These are phyloP conservation scores for Kuraishia ogatae DNA, from an alignment of 805 yeast genomes.

Conservation along the genomic window DNA sequence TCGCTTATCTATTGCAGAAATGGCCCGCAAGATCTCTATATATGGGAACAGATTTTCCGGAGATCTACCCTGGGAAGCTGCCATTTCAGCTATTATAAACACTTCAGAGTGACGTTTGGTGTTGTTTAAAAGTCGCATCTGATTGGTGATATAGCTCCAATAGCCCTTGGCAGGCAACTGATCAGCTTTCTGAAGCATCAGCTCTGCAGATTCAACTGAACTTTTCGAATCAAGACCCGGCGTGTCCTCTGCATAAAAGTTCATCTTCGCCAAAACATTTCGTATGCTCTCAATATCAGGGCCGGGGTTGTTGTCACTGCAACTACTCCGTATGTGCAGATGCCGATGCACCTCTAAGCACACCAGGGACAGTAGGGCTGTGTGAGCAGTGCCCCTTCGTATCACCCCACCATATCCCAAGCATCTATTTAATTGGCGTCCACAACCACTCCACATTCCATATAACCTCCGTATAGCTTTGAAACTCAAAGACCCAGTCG, in stretches of 20 bases:
- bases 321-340: neutral
- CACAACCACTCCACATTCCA: neutral
- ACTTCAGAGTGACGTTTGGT: neutral
- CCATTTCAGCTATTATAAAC: neutral
- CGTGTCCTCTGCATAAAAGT: neutral
- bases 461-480: too few relatives aligned
- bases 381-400: neutral
- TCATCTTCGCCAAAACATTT: neutral
- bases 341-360: neutral
- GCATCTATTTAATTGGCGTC: neutral
- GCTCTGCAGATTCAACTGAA: neutral
- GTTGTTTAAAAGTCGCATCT: neutral
- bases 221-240: neutral
- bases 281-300: neutral
- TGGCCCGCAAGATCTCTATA: neutral
- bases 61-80: neutral
- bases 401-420: neutral
- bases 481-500: neutral
- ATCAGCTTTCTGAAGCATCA: neutral
- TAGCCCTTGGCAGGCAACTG: neutral
- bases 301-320: neutral
- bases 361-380: neutral
- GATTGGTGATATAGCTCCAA: neutral
- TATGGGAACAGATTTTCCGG: neutral
- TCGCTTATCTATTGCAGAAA: neutral